phyloP scores from a whole-genome alignment of 1,139 yeast genomes.

The Yamadazyma diddensiae region DNA sequence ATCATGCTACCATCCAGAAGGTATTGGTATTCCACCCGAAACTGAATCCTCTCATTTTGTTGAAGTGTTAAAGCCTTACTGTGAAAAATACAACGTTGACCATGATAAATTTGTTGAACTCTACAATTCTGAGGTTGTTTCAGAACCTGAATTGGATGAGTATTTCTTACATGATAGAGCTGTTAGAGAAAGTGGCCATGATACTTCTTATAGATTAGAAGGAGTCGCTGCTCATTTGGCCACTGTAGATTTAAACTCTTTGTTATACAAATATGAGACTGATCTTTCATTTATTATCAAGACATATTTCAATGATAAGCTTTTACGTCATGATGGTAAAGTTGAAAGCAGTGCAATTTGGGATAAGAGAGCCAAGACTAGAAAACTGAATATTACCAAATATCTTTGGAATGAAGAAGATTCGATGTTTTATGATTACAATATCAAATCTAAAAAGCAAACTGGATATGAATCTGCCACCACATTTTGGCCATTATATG shows the following conservation, averaged over 20 bases:
- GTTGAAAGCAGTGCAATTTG: conserved; percentile 56
- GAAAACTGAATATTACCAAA: conserved; percentile 59
- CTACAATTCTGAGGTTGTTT: conserved; percentile 65
- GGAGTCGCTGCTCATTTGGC: conserved; percentile 88
- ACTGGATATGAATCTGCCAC: conserved; percentile 84
- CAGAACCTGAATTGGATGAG: conserved; percentile 79
- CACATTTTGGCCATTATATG: conserved; percentile 90
- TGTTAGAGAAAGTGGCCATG: conserved; percentile 96
- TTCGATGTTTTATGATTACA: conserved; percentile 83
- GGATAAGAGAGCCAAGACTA: conserved; percentile 51
- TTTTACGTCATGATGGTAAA: conserved; percentile 27
- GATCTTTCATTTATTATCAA: conserved; percentile 74
- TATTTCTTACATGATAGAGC: conserved; percentile 93
- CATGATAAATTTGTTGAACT: conserved; percentile 67
- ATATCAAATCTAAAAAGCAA: conserved; percentile 55
- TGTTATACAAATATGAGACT: conserved; percentile 84
- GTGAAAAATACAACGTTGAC: conserved; percentile 56
- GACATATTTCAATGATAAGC: conserved; percentile 51
- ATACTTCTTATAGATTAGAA: conserved; percentile 86
- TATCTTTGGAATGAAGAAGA: conserved; percentile 83
- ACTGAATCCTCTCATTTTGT: conserved; percentile 90
- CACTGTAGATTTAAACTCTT: conserved; percentile 83
- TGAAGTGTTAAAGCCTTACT: conserved; percentile 66
- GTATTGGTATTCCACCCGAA: conserved; percentile 92
- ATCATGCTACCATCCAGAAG: conserved; percentile 89